Conservation (phyloP, 1,139 yeast genomes). For the Geotrichum siamense region DNA sequence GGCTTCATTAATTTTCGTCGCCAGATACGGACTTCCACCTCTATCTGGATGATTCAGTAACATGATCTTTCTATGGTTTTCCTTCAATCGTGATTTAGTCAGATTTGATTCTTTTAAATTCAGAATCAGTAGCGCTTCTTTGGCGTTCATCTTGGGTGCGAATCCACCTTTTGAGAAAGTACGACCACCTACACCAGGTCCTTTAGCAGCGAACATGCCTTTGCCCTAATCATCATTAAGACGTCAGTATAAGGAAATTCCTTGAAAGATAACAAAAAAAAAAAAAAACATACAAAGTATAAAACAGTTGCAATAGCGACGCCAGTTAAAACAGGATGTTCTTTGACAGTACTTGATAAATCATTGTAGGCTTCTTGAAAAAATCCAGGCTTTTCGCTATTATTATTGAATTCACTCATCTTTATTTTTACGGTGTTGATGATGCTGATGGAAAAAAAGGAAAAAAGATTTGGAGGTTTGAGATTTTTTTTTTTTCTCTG, state of each 20-base stretch:
- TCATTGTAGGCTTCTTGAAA: constrained; percentile 18
- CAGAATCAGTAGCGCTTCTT: constrained; percentile 83
- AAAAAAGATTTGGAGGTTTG: background rate
- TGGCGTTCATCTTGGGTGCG: constrained; percentile 80
- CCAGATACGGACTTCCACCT: constrained; percentile 92
- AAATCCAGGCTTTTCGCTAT: constrained; percentile 14
- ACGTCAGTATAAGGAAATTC: background rate
- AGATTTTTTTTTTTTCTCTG: constrained; percentile 1
- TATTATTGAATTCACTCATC: background rate
- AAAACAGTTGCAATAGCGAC: constrained; percentile 56
- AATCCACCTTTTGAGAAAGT: constrained; percentile 82
- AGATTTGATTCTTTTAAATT: constrained; percentile 75
- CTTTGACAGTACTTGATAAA: constrained; percentile 23
- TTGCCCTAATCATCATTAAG: constrained; percentile 40
- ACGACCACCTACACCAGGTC: constrained; percentile 65
- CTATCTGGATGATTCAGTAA: constrained; percentile 94
- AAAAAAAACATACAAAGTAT: constrained; percentile 16
- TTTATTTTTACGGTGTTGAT: too few species aligned
- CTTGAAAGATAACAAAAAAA: constrained; percentile 4
- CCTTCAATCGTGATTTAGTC: constrained; percentile 73
- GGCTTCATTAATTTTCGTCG: constrained; percentile 96
- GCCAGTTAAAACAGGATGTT: constrained; percentile 72
- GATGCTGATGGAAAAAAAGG: too few species aligned
- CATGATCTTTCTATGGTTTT: constrained; percentile 89
- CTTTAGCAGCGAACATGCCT: constrained; percentile 60